These are phyloP conservation scores for Posidonia oceanica DNA, from an alignment of 116 monocot genomes.

Conservation along the genomic window DNA sequence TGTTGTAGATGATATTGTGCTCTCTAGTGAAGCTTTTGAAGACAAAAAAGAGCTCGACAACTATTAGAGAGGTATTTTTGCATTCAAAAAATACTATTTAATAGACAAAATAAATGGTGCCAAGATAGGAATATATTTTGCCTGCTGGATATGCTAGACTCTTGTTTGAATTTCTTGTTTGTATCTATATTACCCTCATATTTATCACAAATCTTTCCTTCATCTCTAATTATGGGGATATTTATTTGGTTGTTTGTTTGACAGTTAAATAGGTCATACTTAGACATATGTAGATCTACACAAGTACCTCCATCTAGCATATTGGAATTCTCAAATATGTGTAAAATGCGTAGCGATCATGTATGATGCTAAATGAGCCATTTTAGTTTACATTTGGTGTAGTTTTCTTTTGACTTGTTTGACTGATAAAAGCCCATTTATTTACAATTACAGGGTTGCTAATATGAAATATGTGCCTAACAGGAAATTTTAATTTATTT, in stretches of 20 bases:
- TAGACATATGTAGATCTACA: conserved; percentile 53
- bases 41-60: conserved; percentile 50
- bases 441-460: conserved; percentile 38
- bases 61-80: conserved; percentile 63
- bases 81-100: not conserved
- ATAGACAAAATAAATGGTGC: not conserved
- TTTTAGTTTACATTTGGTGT: not conserved
- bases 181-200: not conserved
- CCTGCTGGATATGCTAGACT: not conserved
- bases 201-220: not conserved
- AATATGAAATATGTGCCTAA: too few species aligned
- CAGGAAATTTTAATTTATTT: too few species aligned
- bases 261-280: conserved; percentile 80
- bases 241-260: conserved; percentile 2
- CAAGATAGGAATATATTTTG: not conserved
- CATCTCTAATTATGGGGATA: not conserved
- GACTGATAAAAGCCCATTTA: not conserved
- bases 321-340: conserved; percentile 74
- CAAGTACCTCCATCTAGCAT: conserved; percentile 60
- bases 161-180: not conserved
- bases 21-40: conserved; percentile 49
- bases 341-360: conserved; percentile 71
- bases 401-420: not conserved
- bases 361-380: conserved; percentile 12
- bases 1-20: conserved; percentile 78